Conservation (phyloP, 1,139 yeast genomes). For the Dujonia santamariae region DNA sequence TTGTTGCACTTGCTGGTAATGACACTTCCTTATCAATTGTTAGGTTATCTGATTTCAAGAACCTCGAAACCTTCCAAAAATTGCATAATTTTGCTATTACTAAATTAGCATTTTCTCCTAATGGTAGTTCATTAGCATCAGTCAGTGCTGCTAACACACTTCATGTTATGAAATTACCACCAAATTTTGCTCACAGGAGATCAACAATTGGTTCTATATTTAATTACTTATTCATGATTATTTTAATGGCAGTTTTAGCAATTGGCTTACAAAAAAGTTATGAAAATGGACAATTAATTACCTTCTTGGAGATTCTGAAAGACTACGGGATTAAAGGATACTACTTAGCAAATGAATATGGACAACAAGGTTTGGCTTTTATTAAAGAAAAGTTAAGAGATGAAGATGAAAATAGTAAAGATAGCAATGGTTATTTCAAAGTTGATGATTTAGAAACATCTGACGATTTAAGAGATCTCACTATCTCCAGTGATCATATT, state of each 20-base stretch:
- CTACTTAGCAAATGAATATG: slow-evolving; percentile 26
- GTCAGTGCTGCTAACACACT: slow-evolving; percentile 81
- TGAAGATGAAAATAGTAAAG: slow-evolving; percentile 27
- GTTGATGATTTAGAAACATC: slow-evolving; percentile 22
- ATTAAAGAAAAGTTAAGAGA: slow-evolving; percentile 41
- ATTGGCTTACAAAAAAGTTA: slow-evolving; percentile 40
- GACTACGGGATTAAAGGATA: slow-evolving; percentile 18
- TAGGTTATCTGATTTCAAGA: slow-evolving; percentile 48
- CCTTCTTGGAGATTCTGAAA: slow-evolving; percentile 17
- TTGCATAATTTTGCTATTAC: slow-evolving; percentile 85
- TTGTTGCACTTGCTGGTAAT: slow-evolving; percentile 73
- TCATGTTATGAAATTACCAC: slow-evolving; percentile 59
- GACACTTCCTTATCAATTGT: slow-evolving; percentile 65
- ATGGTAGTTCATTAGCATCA: slow-evolving; percentile 67
- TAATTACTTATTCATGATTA: slow-evolving; percentile 37
- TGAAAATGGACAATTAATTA: slow-evolving; percentile 36
- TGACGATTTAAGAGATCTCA: slow-evolving; percentile 4
- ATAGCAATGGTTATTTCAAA: slow-evolving; percentile 23
- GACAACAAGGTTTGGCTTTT: slow-evolving; percentile 25
- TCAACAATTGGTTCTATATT: slow-evolving; percentile 42
- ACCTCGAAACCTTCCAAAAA: slow-evolving; percentile 49
- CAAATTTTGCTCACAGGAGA: slow-evolving; percentile 42
- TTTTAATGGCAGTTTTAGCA: slow-evolving; percentile 46
- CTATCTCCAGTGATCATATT: slow-evolving; percentile 5
- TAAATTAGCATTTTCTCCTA: slow-evolving; percentile 64